Evolutionary conservation across 2,329 filamentous ascomycete species (phyloP).

Genomic region (Apiospora saccharicola): DNA sequence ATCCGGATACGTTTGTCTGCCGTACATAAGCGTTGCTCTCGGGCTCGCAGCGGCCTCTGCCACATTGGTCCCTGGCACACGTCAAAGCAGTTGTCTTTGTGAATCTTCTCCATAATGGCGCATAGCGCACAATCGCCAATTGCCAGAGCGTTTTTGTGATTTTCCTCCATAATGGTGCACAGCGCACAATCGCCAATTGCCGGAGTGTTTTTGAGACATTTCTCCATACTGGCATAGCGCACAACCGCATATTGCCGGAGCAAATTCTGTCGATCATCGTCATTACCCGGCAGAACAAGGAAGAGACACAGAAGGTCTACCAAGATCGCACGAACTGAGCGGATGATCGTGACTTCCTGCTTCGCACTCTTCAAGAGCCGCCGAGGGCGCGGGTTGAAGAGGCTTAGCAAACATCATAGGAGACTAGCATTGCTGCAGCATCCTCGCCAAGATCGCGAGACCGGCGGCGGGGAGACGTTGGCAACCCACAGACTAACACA

Average conservation of each 20-base stretch:
- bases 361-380: not conserved
- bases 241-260: too few species aligned
- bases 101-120: too few species aligned
- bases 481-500: not conserved
- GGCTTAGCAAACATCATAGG: not conserved
- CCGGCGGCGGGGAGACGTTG: not conserved
- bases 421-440: not conserved
- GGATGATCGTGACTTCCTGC: not conserved
- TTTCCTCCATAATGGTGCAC: too few species aligned
- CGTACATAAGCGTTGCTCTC: not conserved
- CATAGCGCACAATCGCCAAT: too few species aligned
- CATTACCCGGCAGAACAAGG: not conserved
- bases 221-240: too few species aligned
- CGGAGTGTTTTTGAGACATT: too few species aligned
- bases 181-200: too few species aligned
- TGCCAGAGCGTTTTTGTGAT: too few species aligned
- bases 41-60: not conserved
- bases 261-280: not conserved
- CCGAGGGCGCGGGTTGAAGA: not conserved
- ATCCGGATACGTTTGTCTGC: not conserved
- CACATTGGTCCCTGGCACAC: not conserved
- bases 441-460: not conserved
- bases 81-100: not conserved
- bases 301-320: not conserved
- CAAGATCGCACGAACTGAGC: not conserved